phyloP scores from a whole-genome alignment of 208 protist species.

The Wallacemonas sp. region DNA sequence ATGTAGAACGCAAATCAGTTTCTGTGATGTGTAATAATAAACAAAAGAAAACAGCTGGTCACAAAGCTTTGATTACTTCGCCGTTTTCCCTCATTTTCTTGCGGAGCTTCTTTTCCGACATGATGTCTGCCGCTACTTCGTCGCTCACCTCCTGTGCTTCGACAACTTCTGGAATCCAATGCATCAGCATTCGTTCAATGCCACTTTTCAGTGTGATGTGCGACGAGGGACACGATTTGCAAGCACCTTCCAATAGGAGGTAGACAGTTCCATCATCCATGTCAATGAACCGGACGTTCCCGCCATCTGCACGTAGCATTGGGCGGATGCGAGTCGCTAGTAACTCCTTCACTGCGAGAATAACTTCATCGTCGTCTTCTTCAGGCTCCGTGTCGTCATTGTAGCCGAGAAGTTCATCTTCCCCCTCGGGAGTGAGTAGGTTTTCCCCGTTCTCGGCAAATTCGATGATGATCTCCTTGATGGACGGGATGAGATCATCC shows the following conservation, averaged over 20 bases:
- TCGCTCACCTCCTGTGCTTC: slow-evolving; percentile 84
- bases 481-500: slow-evolving; percentile 37
- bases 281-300: slow-evolving; percentile 90
- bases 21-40: neutral
- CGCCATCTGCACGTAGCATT: slow-evolving; percentile 88
- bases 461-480: slow-evolving; percentile 69
- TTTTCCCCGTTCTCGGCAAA: slow-evolving; percentile 75
- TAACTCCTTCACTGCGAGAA: slow-evolving; percentile 92
- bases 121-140: slow-evolving; percentile 74
- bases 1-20: neutral
- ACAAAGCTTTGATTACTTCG: slow-evolving; percentile 29
- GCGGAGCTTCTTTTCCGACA: slow-evolving; percentile 70
- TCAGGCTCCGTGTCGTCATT: slow-evolving; percentile 90
- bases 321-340: slow-evolving; percentile 88
- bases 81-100: slow-evolving; percentile 49
- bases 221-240: slow-evolving; percentile 88
- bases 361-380: slow-evolving; percentile 89
- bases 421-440: slow-evolving; percentile 66
- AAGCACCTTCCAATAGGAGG: slow-evolving; percentile 88
- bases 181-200: slow-evolving; percentile 94
- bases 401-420: slow-evolving; percentile 60
- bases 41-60: neutral
- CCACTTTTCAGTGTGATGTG: slow-evolving; percentile 89
- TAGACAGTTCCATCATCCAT: slow-evolving; percentile 91
- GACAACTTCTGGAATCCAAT: slow-evolving; percentile 93